A percentile compares a stretch with the other conserved stretches of the same genome.
Conservation (phyloP, 2,329 filamentous ascomycete species). For the Xylaria sp. region DNA sequence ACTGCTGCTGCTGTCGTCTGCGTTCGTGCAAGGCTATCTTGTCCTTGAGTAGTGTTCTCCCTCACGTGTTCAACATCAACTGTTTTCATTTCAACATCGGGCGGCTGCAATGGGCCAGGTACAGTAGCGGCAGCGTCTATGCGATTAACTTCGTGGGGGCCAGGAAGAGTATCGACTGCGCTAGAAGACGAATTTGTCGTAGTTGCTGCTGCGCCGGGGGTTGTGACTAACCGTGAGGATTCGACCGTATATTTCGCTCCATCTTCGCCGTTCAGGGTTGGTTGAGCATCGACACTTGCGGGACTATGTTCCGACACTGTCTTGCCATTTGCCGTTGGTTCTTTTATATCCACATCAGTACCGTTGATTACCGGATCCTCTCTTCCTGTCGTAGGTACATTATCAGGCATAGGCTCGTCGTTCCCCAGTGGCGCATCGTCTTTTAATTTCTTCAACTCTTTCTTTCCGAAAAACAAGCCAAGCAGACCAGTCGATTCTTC, state of each 20-base stretch:
- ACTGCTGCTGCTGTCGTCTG: slow-evolving; percentile 29
- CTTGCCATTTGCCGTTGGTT: background rate
- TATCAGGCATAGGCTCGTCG: slow-evolving; percentile 42
- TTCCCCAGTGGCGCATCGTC: slow-evolving; percentile 51
- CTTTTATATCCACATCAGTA: background rate
- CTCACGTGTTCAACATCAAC: slow-evolving; percentile 42
- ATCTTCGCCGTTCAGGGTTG: background rate
- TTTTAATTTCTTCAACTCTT: slow-evolving; percentile 65
- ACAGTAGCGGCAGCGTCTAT: slow-evolving; percentile 36
- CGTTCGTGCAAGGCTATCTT: background rate
- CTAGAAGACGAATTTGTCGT: background rate
- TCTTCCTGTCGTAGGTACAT: slow-evolving; percentile 52
- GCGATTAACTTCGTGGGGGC: slow-evolving; percentile 38
- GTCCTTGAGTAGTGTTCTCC: slow-evolving; percentile 24
- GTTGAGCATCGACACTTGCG: background rate
- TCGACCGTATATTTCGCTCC: background rate
- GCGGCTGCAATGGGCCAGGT: slow-evolving; percentile 39
- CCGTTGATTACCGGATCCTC: slow-evolving; percentile 25
- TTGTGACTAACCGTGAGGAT: background rate
- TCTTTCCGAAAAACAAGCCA: slow-evolving; percentile 69
- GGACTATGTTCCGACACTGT: background rate
- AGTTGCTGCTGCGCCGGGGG: background rate
- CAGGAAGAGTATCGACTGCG: slow-evolving; percentile 26
- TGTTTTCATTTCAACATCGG: slow-evolving; percentile 43
- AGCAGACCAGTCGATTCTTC: slow-evolving; percentile 61